phyloP scores from a whole-genome alignment of 2,329 filamentous ascomycete species.

The Calycina herbarum region DNA sequence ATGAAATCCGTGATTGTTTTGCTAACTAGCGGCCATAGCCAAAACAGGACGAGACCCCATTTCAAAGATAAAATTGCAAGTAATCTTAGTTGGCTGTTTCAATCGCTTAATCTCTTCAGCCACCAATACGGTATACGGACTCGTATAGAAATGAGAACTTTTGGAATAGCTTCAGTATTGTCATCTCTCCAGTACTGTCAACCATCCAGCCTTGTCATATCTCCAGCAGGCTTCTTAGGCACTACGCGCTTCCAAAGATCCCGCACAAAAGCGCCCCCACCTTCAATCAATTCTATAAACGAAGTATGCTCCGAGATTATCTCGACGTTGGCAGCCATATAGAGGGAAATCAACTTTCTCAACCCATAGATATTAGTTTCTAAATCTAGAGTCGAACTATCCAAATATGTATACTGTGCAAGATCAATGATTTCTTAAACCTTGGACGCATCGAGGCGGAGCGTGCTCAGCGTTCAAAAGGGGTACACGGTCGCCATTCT shows the following conservation, averaged over 20 bases:
- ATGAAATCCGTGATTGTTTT: slow-evolving; percentile 6
- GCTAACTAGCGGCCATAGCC: too few relatives aligned
- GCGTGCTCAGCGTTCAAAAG: slow-evolving; percentile 25
- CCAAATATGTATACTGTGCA: slow-evolving; percentile 21
- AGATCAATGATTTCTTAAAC: slow-evolving; percentile 25
- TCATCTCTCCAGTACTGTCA: slow-evolving; percentile 20
- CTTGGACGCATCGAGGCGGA: slow-evolving; percentile 21
- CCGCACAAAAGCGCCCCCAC: slow-evolving; percentile 22
- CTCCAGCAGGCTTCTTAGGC: slow-evolving; percentile 22
- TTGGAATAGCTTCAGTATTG: slow-evolving; percentile 21
- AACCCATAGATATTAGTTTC: slow-evolving; percentile 22
- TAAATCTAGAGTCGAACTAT: slow-evolving; percentile 24
- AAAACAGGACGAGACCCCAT: slow-evolving; percentile 10
- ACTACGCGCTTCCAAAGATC: slow-evolving; percentile 27
- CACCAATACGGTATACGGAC: slow-evolving; percentile 9
- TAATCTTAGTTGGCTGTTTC: slow-evolving; percentile 10
- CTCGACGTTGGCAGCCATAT: slow-evolving; percentile 19
- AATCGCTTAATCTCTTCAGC: slow-evolving; percentile 13
- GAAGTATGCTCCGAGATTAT: slow-evolving; percentile 23
- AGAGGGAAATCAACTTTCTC: slow-evolving; percentile 24
- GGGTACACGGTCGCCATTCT: too few relatives aligned
- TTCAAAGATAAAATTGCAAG: slow-evolving; percentile 9
- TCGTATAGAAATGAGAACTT: slow-evolving; percentile 18
- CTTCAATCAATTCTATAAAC: slow-evolving; percentile 25
- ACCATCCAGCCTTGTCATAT: slow-evolving; percentile 16